These are phyloP conservation scores for Penicillium capsulatum DNA, from an alignment of 2,329 filamentous ascomycete species.

Conservation along the genomic window DNA sequence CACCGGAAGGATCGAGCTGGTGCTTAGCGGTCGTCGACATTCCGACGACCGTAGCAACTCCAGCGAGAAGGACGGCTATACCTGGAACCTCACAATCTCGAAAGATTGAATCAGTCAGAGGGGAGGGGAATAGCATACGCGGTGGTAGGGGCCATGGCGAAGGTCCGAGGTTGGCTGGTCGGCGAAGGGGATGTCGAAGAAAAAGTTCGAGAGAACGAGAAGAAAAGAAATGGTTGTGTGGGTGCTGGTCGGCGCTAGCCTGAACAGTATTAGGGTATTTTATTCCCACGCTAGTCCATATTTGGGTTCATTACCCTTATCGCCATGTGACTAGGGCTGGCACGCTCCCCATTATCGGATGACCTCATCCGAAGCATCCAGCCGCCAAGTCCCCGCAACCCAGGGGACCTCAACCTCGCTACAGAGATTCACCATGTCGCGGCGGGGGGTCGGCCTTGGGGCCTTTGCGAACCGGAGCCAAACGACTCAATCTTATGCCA, in stretches of 20 bases:
- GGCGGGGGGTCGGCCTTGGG: conserved; percentile 74
- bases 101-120: conserved; percentile 33
- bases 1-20: conserved; percentile 75
- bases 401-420: neutral
- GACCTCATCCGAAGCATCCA: conserved; percentile 18
- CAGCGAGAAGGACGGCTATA: conserved; percentile 85
- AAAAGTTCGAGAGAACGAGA: conserved; percentile 21
- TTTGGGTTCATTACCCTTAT: conserved; percentile 14
- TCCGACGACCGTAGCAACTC: conserved; percentile 45
- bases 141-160: conserved; percentile 59
- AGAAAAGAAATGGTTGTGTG: conserved; percentile 36
- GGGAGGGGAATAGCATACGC: conserved; percentile 52
- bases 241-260: conserved; percentile 24
- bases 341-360: conserved; percentile 10
- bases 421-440: conserved; percentile 37
- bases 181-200: conserved; percentile 35
- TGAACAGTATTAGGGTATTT: conserved; percentile 4
- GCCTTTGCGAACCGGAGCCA: conserved; percentile 83
- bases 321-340: conserved; percentile 20
- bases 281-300: conserved; percentile 2
- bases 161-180: conserved; percentile 42
- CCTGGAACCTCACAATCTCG: conserved; percentile 54
- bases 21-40: conserved; percentile 43
- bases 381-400: conserved; percentile 2
- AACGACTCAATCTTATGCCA: conserved; percentile 82